Conservation (phyloP, 208 protist genomes). For the Porcisia deanei region DNA sequence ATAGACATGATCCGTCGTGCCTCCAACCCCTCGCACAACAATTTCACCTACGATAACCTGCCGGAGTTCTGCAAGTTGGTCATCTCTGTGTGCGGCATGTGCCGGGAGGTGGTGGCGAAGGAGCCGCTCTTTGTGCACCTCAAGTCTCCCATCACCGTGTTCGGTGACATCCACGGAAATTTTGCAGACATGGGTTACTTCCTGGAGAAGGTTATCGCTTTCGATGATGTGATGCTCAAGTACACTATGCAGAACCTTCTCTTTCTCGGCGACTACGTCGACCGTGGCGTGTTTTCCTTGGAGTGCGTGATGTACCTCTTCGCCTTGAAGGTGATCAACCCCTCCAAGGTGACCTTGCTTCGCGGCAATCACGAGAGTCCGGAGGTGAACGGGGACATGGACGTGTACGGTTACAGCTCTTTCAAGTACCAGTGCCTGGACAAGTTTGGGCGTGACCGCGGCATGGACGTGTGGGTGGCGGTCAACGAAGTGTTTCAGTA, state of each 20-base stretch:
- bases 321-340: constrained; percentile 88
- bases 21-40: constrained; percentile 69
- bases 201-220: constrained; percentile 85
- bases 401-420: constrained; percentile 92
- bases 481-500: constrained; percentile 94
- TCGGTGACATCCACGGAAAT: constrained; percentile 95
- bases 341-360: constrained; percentile 90
- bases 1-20: constrained; percentile 87
- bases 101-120: constrained; percentile 82
- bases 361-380: constrained; percentile 94
- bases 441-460: constrained; percentile 86
- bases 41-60: constrained; percentile 84
- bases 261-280: constrained; percentile 98
- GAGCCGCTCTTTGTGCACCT: constrained; percentile 90
- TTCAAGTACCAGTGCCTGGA: constrained; percentile 93
- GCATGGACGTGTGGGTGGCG: constrained; percentile 87
- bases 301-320: constrained; percentile 92
- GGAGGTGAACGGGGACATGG: constrained; percentile 93
- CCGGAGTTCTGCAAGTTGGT: constrained; percentile 86
- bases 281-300: constrained; percentile 92
- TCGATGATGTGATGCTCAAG: constrained; percentile 91
- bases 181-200: constrained; percentile 93
- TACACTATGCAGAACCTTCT: constrained; percentile 93
- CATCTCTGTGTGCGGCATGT: constrained; percentile 85
- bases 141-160: constrained; percentile 88